phyloP scores from a whole-genome alignment of 306 rosid species.

The Arachis stenosperma region DNA sequence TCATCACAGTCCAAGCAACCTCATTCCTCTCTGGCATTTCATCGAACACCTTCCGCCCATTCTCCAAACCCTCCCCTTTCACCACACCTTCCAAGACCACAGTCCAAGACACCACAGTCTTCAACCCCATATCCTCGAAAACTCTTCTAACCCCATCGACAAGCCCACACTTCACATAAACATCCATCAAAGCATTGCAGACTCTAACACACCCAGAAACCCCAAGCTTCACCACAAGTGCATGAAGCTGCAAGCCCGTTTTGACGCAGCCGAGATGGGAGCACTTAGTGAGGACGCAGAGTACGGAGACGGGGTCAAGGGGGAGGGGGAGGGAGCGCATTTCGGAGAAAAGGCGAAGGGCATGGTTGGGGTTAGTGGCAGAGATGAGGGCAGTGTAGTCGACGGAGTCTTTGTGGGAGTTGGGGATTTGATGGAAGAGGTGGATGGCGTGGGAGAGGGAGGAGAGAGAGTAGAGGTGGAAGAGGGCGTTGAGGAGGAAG shows the following conservation, averaged over 20 bases:
- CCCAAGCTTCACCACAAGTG: slow-evolving; percentile 51
- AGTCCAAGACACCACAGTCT: slow-evolving; percentile 77
- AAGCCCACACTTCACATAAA: slow-evolving; percentile 67
- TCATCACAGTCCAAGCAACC: slow-evolving; percentile 81
- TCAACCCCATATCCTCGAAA: slow-evolving; percentile 56
- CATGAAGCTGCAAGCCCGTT: slow-evolving; percentile 56
- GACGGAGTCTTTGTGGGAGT: slow-evolving; percentile 60
- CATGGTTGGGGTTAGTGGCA: slow-evolving; percentile 44
- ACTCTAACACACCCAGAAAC: slow-evolving; percentile 44
- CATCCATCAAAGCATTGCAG: slow-evolving; percentile 69
- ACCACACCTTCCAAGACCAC: slow-evolving; percentile 68
- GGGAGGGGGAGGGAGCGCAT: slow-evolving; percentile 49
- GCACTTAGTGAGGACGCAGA: slow-evolving; percentile 53
- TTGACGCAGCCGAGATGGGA: slow-evolving; percentile 49
- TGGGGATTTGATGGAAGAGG: slow-evolving; percentile 68
- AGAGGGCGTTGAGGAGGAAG: slow-evolving; percentile 68
- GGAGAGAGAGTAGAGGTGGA: slow-evolving; percentile 50
- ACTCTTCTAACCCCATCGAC: slow-evolving; percentile 55
- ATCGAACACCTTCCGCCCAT: slow-evolving; percentile 66
- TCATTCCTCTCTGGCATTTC: slow-evolving; percentile 75
- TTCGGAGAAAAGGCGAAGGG: slow-evolving; percentile 51
- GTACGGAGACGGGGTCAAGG: slow-evolving; percentile 57
- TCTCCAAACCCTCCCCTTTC: slow-evolving; percentile 61
- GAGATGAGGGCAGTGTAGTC: slow-evolving; percentile 74
- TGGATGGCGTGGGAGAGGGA: slow-evolving; percentile 42